Evolutionary conservation across 228 moss, liverwort and hornwort genomes (phyloP), one percentile per base, ranked within the genome.

Genomic region (Sphagnum fallax): DNA sequence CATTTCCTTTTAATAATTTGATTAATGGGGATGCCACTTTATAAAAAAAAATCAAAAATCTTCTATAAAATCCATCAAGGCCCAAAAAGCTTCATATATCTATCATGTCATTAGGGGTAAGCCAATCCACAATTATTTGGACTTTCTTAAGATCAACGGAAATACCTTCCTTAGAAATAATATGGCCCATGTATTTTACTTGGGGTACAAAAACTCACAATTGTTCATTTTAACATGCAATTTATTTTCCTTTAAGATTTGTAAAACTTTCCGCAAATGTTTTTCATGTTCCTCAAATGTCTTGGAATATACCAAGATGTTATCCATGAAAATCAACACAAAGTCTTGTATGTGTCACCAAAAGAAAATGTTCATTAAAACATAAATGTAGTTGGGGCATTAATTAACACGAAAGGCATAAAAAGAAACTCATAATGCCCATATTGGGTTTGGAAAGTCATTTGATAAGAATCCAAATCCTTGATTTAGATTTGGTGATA

Each of bases 401-500:
- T 79, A 0, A 66, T 71, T 4, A 79, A n/a, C 0, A 52, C 70
- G 53, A 72, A 72, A 13, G 79, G 68, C 68, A 75, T 61, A 0
- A 79, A 75, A 1, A 67, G 6, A 10, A 60, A 79, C 47, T 79
- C 63, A 61, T 53, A 75, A 52, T 69, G 68, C 5, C 66, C 65
- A 50, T 53, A 79, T 5, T 48, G 11, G 4, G 71, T 71, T 5
- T 16, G 6, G 60, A 71, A 68, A 52, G 63, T 15, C 0, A 50
- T 74, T 14, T 78, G 75, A 13, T 52, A 47, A 0, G 63, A 4
- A 14, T 71, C 71, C 7, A 66, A 61, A 4, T 10, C 11, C 49
- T 14, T 18, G 6, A 72, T 64, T 10, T 13, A 4, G 2, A 78
- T 66, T 48, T 78, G 73, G 48, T 70, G 53, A 53, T 73, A 78